Evolutionary conservation across 495 filamentous ascomycete genomes (phyloP).

Genomic region (Pyrenula aspistea): DNA sequence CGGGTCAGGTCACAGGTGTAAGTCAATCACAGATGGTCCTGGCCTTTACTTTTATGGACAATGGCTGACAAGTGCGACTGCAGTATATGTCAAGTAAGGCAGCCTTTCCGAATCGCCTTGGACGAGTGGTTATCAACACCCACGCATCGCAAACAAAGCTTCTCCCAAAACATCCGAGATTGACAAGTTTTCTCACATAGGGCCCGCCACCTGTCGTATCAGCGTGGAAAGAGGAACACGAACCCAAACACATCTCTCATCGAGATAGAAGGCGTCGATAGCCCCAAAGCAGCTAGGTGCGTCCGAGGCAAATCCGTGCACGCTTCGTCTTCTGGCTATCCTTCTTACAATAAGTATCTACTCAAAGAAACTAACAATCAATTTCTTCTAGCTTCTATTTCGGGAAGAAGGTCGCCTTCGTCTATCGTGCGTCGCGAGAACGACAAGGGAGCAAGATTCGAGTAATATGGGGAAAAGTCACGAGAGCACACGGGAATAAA

Average conservation of each 20-base stretch:
- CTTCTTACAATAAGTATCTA: neutral
- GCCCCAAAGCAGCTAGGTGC: conserved; percentile 72
- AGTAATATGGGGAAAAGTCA: conserved; percentile 99
- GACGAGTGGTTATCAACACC: too few relatives aligned
- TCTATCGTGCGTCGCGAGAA: conserved; percentile 89
- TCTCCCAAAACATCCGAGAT: conserved; percentile 9
- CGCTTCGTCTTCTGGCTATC: neutral
- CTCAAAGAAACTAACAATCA: conserved; percentile 12
- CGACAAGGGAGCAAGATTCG: conserved; percentile 92
- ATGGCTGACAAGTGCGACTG: conserved; percentile 10
- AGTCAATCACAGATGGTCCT: conserved; percentile 29
- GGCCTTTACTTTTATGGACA: conserved; percentile 1
- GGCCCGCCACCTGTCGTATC: conserved; percentile 89
- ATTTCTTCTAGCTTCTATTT: conserved; percentile 56
- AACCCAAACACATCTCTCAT: conserved; percentile 81
- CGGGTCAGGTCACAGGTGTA: conserved; percentile 74
- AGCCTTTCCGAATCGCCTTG: too few relatives aligned
- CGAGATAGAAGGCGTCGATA: conserved; percentile 94
- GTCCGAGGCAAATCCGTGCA: conserved; percentile 18
- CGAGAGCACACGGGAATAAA: conserved; percentile 70
- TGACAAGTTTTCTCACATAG: conserved; percentile 36
- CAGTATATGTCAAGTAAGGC: conserved; percentile 91
- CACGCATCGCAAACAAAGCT: conserved; percentile 14
- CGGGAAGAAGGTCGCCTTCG: conserved; percentile 94
- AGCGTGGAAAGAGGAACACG: conserved; percentile 73